Evolutionary conservation across 805 yeast genomes (phyloP).

Genomic region (Lipomyces anomalus): DNA sequence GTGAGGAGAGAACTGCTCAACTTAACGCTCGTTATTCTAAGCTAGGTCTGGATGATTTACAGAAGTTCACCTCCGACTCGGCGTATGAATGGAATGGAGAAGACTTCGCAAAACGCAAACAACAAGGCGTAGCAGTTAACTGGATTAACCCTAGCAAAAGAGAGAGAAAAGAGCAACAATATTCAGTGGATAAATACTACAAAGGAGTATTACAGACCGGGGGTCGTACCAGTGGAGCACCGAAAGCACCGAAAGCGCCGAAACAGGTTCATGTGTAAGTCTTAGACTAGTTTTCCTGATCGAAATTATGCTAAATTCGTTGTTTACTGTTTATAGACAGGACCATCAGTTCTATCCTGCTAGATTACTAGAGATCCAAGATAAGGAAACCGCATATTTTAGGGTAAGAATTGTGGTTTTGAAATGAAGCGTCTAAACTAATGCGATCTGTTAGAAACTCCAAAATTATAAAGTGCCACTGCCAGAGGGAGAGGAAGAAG

Average conservation of each 20-base stretch:
- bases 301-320: too few relatives aligned
- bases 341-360: conserved; percentile 90
- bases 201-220: conserved; percentile 74
- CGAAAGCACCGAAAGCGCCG: conserved; percentile 73
- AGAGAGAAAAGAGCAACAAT: conserved; percentile 54
- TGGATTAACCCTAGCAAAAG: conserved; percentile 82
- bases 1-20: conserved; percentile 73
- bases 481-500: conserved; percentile 39
- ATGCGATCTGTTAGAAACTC: too few relatives aligned
- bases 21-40: conserved; percentile 77
- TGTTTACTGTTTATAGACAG: too few relatives aligned
- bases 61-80: conserved; percentile 80
- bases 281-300: background rate
- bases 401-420: too few relatives aligned
- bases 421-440: too few relatives aligned
- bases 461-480: conserved; percentile 59
- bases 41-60: conserved; percentile 87
- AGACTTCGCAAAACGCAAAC: conserved; percentile 57
- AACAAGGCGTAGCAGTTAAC: conserved; percentile 37
- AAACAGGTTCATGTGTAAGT: conserved; percentile 52
- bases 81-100: conserved; percentile 98
- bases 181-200: conserved; percentile 81
- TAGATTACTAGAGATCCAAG: conserved; percentile 68
- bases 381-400: conserved; percentile 71
- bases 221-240: conserved; percentile 44